These are phyloP conservation scores for Citrus medica DNA, from an alignment of 345 rosid species.

Conservation along the genomic window DNA sequence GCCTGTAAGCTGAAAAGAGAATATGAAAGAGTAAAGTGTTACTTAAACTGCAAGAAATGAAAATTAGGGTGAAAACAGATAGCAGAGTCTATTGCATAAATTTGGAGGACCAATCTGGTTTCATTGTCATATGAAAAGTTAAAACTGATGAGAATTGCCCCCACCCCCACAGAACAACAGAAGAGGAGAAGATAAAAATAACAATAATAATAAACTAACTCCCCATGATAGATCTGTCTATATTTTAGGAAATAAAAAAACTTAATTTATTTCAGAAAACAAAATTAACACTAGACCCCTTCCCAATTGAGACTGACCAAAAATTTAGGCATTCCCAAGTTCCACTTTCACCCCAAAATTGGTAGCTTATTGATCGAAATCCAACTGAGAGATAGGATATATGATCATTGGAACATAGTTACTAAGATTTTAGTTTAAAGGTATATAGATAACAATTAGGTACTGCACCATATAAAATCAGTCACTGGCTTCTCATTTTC, in stretches of 20 bases:
- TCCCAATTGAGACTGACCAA: background rate
- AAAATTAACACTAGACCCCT: background rate
- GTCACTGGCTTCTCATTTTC: background rate
- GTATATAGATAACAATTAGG: background rate
- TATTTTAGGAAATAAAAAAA: too few relatives aligned
- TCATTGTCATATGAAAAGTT: too few relatives aligned
- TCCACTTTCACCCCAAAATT: background rate
- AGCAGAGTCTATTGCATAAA: background rate
- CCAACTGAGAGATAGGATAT: background rate
- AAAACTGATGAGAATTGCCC: too few relatives aligned
- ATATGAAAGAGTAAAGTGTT: background rate
- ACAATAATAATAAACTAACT: too few relatives aligned
- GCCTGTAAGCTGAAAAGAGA: conserved; percentile 50
- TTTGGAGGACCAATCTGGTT: background rate
- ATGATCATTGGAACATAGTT: background rate
- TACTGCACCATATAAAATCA: background rate
- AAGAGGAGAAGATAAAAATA: too few relatives aligned
- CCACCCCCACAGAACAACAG: too few relatives aligned
- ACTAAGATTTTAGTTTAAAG: background rate
- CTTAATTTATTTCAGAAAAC: too few relatives aligned
- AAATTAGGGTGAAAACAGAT: background rate
- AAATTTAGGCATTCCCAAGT: background rate
- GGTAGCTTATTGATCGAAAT: background rate
- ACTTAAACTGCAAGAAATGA: background rate
- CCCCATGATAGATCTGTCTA: too few relatives aligned